Evolutionary conservation across 768 basidiomycete species (phyloP).

Genomic region (Boletus coccyginus): DNA sequence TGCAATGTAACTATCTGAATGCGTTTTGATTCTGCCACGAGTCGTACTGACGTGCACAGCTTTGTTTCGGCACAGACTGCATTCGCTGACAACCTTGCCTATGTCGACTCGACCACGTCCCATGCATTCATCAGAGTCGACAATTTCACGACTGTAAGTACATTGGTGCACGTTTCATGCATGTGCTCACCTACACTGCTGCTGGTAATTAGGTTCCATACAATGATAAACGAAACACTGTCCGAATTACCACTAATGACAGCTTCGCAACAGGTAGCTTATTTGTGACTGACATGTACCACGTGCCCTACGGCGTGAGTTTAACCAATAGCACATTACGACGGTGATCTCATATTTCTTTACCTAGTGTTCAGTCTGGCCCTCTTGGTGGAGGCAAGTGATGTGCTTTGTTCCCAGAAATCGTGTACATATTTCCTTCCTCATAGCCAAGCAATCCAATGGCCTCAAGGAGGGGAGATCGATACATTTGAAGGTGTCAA

Average conservation of each 20-base stretch:
- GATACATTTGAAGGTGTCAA: constrained; percentile 87
- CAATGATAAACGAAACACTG: constrained; percentile 62
- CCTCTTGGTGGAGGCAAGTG: constrained; percentile 50
- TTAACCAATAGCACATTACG: background rate
- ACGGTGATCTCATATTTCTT: constrained; percentile 2
- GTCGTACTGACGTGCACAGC: constrained; percentile 28
- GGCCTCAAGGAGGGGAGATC: constrained; percentile 70
- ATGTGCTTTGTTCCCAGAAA: background rate
- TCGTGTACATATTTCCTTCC: background rate
- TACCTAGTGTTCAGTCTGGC: constrained; percentile 67
- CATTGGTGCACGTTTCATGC: background rate
- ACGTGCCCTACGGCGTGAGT: constrained; percentile 62
- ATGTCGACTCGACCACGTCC: constrained; percentile 58
- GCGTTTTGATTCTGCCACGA: background rate
- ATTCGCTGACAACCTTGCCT: constrained; percentile 51
- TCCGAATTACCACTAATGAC: constrained; percentile 60
- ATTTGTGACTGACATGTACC: constrained; percentile 63
- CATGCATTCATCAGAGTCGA: constrained; percentile 79
- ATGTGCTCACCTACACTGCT: background rate
- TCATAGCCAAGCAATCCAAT: constrained; percentile 47
- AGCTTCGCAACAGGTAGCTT: constrained; percentile 56
- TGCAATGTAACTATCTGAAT: constrained; percentile 38
- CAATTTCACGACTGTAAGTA: constrained; percentile 53
- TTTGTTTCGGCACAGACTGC: constrained; percentile 48
- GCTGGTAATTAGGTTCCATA: constrained; percentile 24